These are phyloP conservation scores for Logfia minima DNA, from an alignment of 129 eudicot species.

Conservation along the genomic window DNA sequence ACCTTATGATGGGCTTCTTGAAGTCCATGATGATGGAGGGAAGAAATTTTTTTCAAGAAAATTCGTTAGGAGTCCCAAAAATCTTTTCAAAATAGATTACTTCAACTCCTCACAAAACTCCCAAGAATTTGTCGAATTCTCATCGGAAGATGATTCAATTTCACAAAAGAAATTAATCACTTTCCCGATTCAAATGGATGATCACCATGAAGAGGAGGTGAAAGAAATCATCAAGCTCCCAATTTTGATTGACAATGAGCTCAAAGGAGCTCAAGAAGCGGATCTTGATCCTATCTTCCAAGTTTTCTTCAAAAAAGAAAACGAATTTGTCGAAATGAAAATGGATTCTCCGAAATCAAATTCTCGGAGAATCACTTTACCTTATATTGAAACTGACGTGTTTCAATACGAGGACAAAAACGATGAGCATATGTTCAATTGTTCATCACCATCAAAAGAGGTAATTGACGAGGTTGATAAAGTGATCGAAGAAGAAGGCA, in stretches of 20 bases:
- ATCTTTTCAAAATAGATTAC: slow-evolving; percentile 47
- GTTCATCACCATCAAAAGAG: slow-evolving; percentile 36
- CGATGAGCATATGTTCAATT: slow-evolving; percentile 40
- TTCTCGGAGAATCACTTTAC: slow-evolving; percentile 38
- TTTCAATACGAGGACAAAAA: slow-evolving; percentile 50
- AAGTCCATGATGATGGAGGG: slow-evolving; percentile 64
- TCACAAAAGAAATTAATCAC: slow-evolving; percentile 43
- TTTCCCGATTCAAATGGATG: slow-evolving; percentile 48
- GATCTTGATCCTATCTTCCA: slow-evolving; percentile 63
- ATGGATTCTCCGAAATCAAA: slow-evolving; percentile 71
- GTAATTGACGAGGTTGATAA: slow-evolving; percentile 27
- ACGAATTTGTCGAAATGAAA: slow-evolving; percentile 87
- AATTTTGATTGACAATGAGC: slow-evolving; percentile 30
- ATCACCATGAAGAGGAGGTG: slow-evolving; percentile 33
- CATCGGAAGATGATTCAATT: slow-evolving; percentile 31
- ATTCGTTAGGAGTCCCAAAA: slow-evolving; percentile 36
- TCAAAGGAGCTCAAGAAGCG: slow-evolving; percentile 26
- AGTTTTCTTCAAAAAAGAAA: slow-evolving; percentile 81
- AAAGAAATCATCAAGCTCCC: slow-evolving; percentile 36
- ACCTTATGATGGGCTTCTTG: slow-evolving; percentile 68
- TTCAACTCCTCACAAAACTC: slow-evolving; percentile 49
- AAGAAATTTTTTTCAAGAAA: slow-evolving; percentile 51
- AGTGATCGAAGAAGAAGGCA: slow-evolving; percentile 30
- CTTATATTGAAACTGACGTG: slow-evolving; percentile 46
- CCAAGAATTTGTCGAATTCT: slow-evolving; percentile 50